Percentiles rank a stretch among this genome's conserved stretches.
Conservation (phyloP, 176 grass and related monocot genomes). For the Themeda triandra region DNA sequence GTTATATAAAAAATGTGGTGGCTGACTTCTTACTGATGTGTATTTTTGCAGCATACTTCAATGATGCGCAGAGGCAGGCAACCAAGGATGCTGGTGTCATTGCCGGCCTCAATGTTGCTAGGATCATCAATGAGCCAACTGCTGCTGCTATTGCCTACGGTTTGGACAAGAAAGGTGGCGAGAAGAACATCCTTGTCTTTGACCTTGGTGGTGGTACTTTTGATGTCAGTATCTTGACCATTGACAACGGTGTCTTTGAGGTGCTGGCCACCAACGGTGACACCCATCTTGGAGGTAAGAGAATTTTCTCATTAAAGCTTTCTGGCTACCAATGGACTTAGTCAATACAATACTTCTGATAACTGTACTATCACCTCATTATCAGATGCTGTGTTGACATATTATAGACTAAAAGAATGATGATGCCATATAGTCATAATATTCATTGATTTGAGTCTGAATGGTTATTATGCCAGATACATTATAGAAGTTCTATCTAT, state of each 20-base stretch:
- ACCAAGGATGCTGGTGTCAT: conserved; percentile 70
- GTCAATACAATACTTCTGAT: neutral
- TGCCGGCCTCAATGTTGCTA: conserved; percentile 65
- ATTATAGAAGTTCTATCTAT: neutral
- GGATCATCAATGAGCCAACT: conserved; percentile 77
- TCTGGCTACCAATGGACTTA: neutral
- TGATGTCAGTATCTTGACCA: conserved; percentile 74
- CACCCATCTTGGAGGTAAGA: conserved; percentile 80
- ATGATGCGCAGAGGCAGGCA: conserved; percentile 75
- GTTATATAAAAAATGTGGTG: neutral
- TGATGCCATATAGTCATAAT: neutral
- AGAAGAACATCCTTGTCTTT: conserved; percentile 89
- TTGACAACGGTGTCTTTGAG: conserved; percentile 81
- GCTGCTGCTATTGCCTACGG: conserved; percentile 83
- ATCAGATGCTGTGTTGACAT: neutral
- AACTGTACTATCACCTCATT: neutral
- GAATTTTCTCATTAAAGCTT: neutral
- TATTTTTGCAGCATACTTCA: conserved; percentile 67
- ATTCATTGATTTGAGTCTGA: neutral
- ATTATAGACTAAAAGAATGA: too few species aligned
- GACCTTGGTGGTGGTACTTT: conserved; percentile 81
- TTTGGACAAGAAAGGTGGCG: conserved; percentile 63
- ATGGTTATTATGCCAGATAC: neutral
- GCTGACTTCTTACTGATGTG: conserved; percentile 5
- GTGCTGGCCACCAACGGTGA: conserved; percentile 78